Evolutionary conservation across 495 filamentous ascomycete genomes (phyloP).

Genomic region (Lindgomyces ingoldianus): DNA sequence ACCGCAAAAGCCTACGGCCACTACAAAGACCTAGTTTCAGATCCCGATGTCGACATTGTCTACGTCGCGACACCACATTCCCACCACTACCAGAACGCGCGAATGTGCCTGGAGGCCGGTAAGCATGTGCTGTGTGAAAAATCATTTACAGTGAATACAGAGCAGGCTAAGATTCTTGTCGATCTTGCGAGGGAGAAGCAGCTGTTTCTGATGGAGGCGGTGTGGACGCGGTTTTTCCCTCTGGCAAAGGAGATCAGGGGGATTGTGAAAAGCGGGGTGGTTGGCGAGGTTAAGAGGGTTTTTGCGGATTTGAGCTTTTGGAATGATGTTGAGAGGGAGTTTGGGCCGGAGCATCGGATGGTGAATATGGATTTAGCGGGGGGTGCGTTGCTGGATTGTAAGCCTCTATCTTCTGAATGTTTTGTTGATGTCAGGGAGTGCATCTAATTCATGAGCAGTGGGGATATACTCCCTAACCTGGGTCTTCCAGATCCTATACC

Average conservation of each 20-base stretch:
- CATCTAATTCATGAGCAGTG: conserved; percentile 50
- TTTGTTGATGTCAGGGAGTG: not conserved
- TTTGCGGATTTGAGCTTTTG: conserved; percentile 68
- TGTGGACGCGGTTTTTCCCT: conserved; percentile 94
- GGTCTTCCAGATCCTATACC: conserved; percentile 91
- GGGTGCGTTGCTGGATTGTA: conserved; percentile 75
- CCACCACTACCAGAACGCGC: conserved; percentile 90
- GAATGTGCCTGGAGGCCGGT: conserved; percentile 76
- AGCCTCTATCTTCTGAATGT: conserved; percentile 22
- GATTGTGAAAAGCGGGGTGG: conserved; percentile 64
- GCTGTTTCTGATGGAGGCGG: conserved; percentile 95
- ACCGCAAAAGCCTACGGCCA: conserved; percentile 74
- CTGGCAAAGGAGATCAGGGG: conserved; percentile 73
- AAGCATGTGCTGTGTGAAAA: conserved; percentile 95
- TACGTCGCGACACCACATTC: conserved; percentile 95
- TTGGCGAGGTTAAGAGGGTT: conserved; percentile 77
- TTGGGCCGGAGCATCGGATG: conserved; percentile 68
- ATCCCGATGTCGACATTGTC: conserved; percentile 80
- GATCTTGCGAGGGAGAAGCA: conserved; percentile 72
- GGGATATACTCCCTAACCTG: conserved; percentile 90
- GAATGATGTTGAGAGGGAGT: conserved; percentile 55
- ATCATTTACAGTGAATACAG: conserved; percentile 85
- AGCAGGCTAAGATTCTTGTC: conserved; percentile 72
- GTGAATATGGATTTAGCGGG: conserved; percentile 84
- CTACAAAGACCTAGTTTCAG: conserved; percentile 75